These are phyloP conservation scores for Podila epicladia DNA, from an alignment of 192 early-diverging fungal genomes.

Conservation along the genomic window DNA sequence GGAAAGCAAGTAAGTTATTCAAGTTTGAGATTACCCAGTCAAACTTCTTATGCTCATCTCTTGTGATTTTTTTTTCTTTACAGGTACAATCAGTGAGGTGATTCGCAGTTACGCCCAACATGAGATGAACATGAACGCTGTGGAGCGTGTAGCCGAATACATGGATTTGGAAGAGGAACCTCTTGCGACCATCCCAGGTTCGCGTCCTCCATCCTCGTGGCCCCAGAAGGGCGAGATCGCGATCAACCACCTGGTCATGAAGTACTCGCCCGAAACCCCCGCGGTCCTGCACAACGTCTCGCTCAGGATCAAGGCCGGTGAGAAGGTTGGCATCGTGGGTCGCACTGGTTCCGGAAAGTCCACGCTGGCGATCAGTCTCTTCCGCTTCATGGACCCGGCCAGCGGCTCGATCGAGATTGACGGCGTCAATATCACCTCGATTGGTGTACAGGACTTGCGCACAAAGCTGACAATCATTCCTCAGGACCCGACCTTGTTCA, in stretches of 20 bases:
- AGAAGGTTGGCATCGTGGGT: conserved; percentile 74
- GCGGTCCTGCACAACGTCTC: conserved; percentile 76
- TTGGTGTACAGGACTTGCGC: conserved; percentile 65
- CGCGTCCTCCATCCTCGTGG: conserved; percentile 61
- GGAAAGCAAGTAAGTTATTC: too few species aligned
- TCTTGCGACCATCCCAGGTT: conserved; percentile 57
- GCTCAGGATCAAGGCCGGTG: conserved; percentile 62
- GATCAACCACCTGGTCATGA: conserved; percentile 72
- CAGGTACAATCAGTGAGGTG: conserved; percentile 54
- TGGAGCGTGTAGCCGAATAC: conserved; percentile 92
- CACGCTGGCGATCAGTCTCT: conserved; percentile 62
- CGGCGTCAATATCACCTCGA: conserved; percentile 59
- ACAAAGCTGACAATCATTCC: conserved; percentile 74
- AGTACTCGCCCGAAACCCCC: conserved; percentile 77
- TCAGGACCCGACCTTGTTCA: conserved; percentile 80
- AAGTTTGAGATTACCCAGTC: too few species aligned
- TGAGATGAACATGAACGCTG: conserved; percentile 89
- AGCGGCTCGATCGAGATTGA: conserved; percentile 61
- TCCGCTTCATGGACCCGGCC: conserved; percentile 66
- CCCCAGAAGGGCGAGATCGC: conserved; percentile 75
- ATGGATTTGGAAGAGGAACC: conserved; percentile 83
- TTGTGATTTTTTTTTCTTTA: conserved; percentile 57
- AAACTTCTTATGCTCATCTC: too few species aligned
- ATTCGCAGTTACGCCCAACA: conserved; percentile 82
- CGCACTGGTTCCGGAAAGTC: conserved; percentile 74